Evolutionary conservation across 352 stramenopile genomes (phyloP).

Genomic region (Saprolegnia diclina): DNA sequence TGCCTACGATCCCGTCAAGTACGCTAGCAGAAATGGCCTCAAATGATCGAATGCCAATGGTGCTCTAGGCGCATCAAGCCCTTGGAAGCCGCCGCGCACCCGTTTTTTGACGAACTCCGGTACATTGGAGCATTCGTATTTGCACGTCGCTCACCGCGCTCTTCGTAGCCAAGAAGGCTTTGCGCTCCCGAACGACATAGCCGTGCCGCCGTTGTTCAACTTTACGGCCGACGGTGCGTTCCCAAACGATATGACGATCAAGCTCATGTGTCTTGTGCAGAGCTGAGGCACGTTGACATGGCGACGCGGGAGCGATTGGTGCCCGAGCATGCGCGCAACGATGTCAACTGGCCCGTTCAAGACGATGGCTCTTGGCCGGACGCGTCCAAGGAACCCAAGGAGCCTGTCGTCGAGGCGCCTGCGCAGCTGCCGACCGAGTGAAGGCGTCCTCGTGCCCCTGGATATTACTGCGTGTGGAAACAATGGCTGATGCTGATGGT

Average conservation of each 20-base stretch:
- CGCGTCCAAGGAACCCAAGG: constrained; percentile 27
- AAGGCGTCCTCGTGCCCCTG: background rate
- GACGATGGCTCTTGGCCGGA: constrained; percentile 66
- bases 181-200: constrained; percentile 79
- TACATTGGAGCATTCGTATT: constrained; percentile 46
- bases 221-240: constrained; percentile 88
- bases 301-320: constrained; percentile 73
- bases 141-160: background rate
- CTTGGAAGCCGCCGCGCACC: constrained; percentile 87
- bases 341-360: constrained; percentile 70
- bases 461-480: background rate
- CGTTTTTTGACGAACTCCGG: constrained; percentile 98
- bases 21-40: constrained; percentile 34
- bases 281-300: constrained; percentile 68
- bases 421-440: background rate
- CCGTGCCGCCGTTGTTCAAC: constrained; percentile 89
- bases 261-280: constrained; percentile 31
- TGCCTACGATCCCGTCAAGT: constrained; percentile 94
- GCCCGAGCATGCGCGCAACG: constrained; percentile 56
- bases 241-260: background rate
- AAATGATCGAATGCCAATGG: background rate
- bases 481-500: background rate
- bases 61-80: constrained; percentile 54
- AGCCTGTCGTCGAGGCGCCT: background rate
- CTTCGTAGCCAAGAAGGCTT: constrained; percentile 36